phyloP scores from a whole-genome alignment of 2,329 filamentous ascomycete species.

The Colletotrichum eremochloae region DNA sequence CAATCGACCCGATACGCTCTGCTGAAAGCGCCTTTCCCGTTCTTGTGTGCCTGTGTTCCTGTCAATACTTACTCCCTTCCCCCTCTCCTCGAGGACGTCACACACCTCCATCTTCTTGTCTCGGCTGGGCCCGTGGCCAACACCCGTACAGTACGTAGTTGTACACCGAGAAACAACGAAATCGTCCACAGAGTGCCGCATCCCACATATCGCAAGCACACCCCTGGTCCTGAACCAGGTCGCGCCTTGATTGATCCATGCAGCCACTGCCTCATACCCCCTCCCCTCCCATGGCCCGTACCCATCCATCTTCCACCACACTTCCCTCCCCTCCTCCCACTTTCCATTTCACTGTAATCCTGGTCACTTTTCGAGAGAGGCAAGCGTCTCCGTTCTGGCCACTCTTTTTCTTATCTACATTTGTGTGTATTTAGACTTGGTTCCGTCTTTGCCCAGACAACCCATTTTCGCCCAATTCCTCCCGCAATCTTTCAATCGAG shows the following conservation, averaged over 20 bases:
- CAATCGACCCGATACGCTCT: constrained; percentile 4
- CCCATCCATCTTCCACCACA: background rate
- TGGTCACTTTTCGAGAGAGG: background rate
- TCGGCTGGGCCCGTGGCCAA: background rate
- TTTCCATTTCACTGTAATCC: constrained; percentile 34
- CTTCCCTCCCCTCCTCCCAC: constrained; percentile 11
- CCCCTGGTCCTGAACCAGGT: constrained; percentile 20
- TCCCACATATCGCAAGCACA: constrained; percentile 35
- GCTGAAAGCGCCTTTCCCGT: constrained; percentile 12
- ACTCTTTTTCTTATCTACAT: constrained; percentile 23
- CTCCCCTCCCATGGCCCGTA: constrained; percentile 3
- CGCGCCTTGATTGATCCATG: constrained; percentile 30
- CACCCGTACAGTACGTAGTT: background rate
- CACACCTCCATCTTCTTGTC: background rate
- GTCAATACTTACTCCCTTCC: background rate
- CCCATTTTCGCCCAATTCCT: constrained; percentile 11
- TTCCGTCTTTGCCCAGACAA: constrained; percentile 24
- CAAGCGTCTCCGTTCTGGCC: background rate
- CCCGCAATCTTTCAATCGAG: background rate
- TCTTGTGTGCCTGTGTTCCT: constrained; percentile 8
- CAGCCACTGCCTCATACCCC: constrained; percentile 34
- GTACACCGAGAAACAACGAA: background rate
- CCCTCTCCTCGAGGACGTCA: background rate
- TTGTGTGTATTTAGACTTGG: constrained; percentile 35
- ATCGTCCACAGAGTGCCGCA: background rate